Evolutionary conservation across 2,329 filamentous ascomycete genomes (phyloP).

Genomic region (Xylariaceae sp.): DNA sequence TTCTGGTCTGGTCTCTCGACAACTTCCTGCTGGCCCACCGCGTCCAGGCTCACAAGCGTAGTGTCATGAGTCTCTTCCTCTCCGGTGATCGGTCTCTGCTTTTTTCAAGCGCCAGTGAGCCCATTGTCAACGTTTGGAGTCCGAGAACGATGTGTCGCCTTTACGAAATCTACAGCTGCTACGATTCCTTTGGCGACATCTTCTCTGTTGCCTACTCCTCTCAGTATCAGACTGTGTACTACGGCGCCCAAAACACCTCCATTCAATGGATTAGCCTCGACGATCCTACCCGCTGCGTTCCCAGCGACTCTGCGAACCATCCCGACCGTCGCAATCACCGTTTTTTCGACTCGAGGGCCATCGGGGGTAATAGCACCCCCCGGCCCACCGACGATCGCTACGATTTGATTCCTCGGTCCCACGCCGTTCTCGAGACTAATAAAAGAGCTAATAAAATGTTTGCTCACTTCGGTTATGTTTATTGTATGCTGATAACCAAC

Average conservation of each 20-base stretch:
- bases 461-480: conserved; percentile 92
- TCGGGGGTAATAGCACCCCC: conserved; percentile 76
- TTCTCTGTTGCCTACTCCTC: conserved; percentile 91
- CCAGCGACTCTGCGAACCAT: conserved; percentile 62
- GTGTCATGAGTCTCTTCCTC: conserved; percentile 79
- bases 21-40: conserved; percentile 77
- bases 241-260: conserved; percentile 89
- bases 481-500: conserved; percentile 85
- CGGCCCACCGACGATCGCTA: conserved; percentile 60
- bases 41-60: conserved; percentile 86
- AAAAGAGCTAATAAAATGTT: conserved; percentile 78
- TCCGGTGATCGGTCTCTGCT: conserved; percentile 71
- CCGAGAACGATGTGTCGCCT: conserved; percentile 69
- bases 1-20: conserved; percentile 83
- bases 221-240: conserved; percentile 75
- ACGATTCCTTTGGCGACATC: conserved; percentile 87
- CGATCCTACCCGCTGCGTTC: conserved; percentile 56
- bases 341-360: conserved; percentile 89
- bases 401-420: conserved; percentile 49
- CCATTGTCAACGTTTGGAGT: conserved; percentile 91
- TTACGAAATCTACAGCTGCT: conserved; percentile 87
- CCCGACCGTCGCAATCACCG: conserved; percentile 74
- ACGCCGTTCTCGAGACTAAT: conserved; percentile 71
- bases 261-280: conserved; percentile 87
- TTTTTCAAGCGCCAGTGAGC: conserved; percentile 90